These are phyloP conservation scores for Gynochthodes officinalis DNA, from an alignment of 257 asterid genomes.

Conservation along the genomic window DNA sequence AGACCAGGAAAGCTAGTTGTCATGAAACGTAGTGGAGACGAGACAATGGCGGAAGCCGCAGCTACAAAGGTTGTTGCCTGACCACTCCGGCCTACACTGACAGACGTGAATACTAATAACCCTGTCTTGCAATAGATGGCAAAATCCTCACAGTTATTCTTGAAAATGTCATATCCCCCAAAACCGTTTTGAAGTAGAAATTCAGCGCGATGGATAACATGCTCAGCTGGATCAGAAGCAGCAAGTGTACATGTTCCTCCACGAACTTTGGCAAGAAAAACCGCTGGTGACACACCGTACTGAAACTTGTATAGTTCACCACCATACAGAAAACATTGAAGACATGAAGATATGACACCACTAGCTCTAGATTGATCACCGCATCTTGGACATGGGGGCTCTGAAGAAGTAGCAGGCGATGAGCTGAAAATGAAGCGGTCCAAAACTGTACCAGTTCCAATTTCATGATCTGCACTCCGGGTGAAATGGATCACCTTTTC, in stretches of 20 bases:
- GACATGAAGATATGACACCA: constrained; percentile 89
- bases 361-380: constrained; percentile 55
- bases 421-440: constrained; percentile 68
- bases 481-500: constrained; percentile 86
- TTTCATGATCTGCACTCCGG: constrained; percentile 77
- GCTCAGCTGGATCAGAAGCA: constrained; percentile 55
- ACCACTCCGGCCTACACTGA: constrained; percentile 79
- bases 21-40: constrained; percentile 75
- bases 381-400: constrained; percentile 62
- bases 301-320: constrained; percentile 66
- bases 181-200: constrained; percentile 75
- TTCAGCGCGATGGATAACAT: constrained; percentile 66
- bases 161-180: constrained; percentile 64
- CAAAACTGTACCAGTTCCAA: constrained; percentile 73
- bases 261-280: constrained; percentile 71
- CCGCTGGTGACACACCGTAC: constrained; percentile 48
- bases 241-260: constrained; percentile 92
- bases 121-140: constrained; percentile 94
- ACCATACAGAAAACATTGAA: constrained; percentile 69
- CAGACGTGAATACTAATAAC: constrained; percentile 45
- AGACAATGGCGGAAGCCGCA: constrained; percentile 58
- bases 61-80: constrained; percentile 67
- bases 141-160: constrained; percentile 89
- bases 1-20: constrained; percentile 59
- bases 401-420: constrained; percentile 52